Conservation (phyloP, 2,329 filamentous ascomycete genomes). For the Ambrosiella beaveri region DNA sequence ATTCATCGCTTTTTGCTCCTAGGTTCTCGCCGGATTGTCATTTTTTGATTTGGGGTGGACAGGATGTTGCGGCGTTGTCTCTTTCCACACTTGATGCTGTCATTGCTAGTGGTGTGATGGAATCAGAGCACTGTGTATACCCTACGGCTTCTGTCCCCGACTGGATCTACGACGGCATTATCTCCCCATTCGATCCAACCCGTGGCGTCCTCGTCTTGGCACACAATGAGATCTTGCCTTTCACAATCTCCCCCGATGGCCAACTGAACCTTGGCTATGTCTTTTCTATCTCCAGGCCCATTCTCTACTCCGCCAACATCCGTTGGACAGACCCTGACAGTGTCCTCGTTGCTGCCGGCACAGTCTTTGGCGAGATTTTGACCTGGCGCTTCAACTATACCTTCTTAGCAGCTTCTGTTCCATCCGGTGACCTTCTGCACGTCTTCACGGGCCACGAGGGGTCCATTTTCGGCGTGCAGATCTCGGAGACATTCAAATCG, state of each 20-base stretch:
- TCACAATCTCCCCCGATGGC: slow-evolving; percentile 21
- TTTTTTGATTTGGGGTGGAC: slow-evolving; percentile 55
- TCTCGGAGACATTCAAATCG: slow-evolving; percentile 37
- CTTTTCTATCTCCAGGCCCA: slow-evolving; percentile 55
- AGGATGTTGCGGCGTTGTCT: slow-evolving; percentile 24
- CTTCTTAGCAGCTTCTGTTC: not conserved
- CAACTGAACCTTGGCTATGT: slow-evolving; percentile 29
- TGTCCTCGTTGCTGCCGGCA: slow-evolving; percentile 70
- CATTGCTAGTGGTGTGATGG: not conserved
- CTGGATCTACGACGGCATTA: slow-evolving; percentile 57
- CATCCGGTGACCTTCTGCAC: slow-evolving; percentile 28
- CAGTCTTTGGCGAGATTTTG: slow-evolving; percentile 85
- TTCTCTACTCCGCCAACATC: slow-evolving; percentile 72
- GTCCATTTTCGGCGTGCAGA: slow-evolving; percentile 76
- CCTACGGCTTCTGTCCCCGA: slow-evolving; percentile 33
- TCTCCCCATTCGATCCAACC: slow-evolving; percentile 28
- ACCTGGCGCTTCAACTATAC: slow-evolving; percentile 58
- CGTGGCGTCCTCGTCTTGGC: slow-evolving; percentile 56
- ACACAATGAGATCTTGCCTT: slow-evolving; percentile 60
- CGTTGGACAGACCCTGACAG: slow-evolving; percentile 38
- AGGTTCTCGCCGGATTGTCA: slow-evolving; percentile 14
- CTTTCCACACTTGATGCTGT: slow-evolving; percentile 21
- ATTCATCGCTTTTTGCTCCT: not conserved
- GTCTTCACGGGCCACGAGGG: slow-evolving; percentile 62
- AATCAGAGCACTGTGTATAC: slow-evolving; percentile 4